Base-by-base conservation (phyloP, 2,329 filamentous ascomycete species). In the Fusarium concolor region DNA sequence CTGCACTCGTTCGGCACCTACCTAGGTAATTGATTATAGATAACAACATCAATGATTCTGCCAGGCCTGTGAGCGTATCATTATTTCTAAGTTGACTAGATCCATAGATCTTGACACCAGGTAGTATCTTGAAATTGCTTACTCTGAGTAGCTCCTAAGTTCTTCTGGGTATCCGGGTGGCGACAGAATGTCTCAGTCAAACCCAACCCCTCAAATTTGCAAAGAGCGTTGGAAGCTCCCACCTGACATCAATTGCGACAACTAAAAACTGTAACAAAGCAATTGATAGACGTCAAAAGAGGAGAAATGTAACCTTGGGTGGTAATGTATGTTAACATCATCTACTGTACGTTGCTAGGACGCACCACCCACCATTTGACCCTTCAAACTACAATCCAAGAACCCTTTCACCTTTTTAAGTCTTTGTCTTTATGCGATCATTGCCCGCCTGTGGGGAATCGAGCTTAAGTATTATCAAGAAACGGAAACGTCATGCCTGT, bases 271-370 rank as follows among this genome's bases (percentile, higher is more conserved):
- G 63, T 45, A 64, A 46, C 59, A 57, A 58, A 58, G 50, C 43
- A 64, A 37, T 43, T 29, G 31, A 22, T 37, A 24, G 26, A 26
- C 29, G 26, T 35, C 29, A n/a, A 65, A 64, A 51, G 65, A 65
- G 59, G 65, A 68, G 64, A 60, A 65, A 67, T 60, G 65, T 67
- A 67, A 67, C 65, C 45, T 67, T 41, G 31, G 42, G 38, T 20
- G 35, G 28, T n/a, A 15, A 37, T 51, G 31, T 28, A 42, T 39
- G 53, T 26, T 31, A 22, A 33, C 41, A 49, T 35, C n/a, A 28
- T 26, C 9, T 31, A 4, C 26, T 26, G 14, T 29, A 41, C 12
- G 29, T 37, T n/a, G n/a, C 22, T 49, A 28, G 29, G 18, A 37
- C 38, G 43, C 24, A 56, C 52, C 35, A 37, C 37, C 22, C 35